Conservation (phyloP, 345 rosid species). For the Pugionium cornutum region DNA sequence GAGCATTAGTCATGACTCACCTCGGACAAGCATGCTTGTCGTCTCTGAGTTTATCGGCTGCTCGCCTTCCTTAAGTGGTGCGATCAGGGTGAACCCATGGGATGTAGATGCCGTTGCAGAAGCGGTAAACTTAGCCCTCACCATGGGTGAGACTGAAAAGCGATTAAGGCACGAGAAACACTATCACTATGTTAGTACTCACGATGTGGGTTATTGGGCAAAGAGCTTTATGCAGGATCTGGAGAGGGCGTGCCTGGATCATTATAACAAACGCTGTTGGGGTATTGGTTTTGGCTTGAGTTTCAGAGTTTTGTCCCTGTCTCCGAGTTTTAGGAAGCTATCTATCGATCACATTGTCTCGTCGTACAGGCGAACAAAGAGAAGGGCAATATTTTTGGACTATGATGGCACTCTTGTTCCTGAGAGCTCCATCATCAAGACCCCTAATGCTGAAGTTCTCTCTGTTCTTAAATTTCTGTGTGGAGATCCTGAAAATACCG, state of each 20-base stretch:
- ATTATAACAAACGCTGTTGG: conserved; percentile 76
- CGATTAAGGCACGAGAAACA: conserved; percentile 75
- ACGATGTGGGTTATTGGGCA: conserved; percentile 78
- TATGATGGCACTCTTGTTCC: conserved; percentile 79
- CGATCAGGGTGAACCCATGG: conserved; percentile 86
- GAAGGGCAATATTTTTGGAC: conserved; percentile 77
- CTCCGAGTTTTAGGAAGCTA: conserved; percentile 70
- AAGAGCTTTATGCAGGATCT: conserved; percentile 71
- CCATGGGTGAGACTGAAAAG: conserved; percentile 65
- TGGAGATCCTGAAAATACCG: conserved; percentile 66
- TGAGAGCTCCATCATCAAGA: conserved; percentile 56
- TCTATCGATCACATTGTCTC: conserved; percentile 60
- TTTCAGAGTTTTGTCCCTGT: conserved; percentile 68
- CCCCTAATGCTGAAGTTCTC: conserved; percentile 59
- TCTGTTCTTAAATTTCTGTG: conserved; percentile 57
- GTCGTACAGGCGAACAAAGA: conserved; percentile 54
- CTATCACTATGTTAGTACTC: conserved; percentile 70
- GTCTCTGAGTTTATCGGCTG: conserved; percentile 86
- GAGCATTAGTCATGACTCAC: conserved; percentile 44
- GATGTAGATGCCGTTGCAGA: conserved; percentile 75
- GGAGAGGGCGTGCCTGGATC: conserved; percentile 70
- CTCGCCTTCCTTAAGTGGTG: conserved; percentile 85
- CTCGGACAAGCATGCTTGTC: conserved; percentile 74
- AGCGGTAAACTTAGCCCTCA: conserved; percentile 56
- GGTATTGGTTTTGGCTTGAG: conserved; percentile 75